phyloP scores from a whole-genome alignment of 495 filamentous ascomycete species.

The Friedmanniomyces simplex region DNA sequence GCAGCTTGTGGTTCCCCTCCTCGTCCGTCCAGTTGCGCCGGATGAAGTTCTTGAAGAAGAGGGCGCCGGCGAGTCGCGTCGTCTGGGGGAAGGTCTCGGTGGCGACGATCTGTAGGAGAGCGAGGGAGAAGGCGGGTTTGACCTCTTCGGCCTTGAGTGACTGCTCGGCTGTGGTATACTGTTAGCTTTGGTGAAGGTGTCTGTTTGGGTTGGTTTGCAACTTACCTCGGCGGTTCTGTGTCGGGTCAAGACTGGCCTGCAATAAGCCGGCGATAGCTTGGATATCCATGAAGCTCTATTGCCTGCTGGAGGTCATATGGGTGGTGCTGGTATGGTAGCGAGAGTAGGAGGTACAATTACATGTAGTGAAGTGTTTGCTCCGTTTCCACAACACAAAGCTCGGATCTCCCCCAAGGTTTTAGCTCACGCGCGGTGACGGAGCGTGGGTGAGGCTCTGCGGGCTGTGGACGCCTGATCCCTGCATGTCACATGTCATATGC shows the following conservation, averaged over 20 bases:
- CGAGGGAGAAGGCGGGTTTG: constrained; percentile 76
- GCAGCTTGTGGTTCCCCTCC: constrained; percentile 81
- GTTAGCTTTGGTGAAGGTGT: not conserved
- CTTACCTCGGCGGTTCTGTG: constrained; percentile 78
- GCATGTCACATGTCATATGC: no score
- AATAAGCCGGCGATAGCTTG: constrained; percentile 66
- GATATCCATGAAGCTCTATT: constrained; percentile 61
- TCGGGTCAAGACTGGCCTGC: constrained; percentile 74
- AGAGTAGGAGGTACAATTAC: no score
- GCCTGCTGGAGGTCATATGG: not conserved
- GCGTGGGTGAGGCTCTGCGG: not conserved
- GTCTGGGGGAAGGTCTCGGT: constrained; percentile 55
- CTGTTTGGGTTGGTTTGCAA: not conserved
- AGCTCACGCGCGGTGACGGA: not conserved
- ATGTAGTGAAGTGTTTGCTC: constrained; percentile 1
- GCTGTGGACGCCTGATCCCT: not conserved
- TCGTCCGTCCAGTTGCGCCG: constrained; percentile 72
- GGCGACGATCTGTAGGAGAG: constrained; percentile 79
- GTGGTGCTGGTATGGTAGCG: not conserved
- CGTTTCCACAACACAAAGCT: not conserved
- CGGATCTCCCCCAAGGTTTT: not conserved
- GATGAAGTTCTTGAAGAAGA: constrained; percentile 98
- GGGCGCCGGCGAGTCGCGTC: constrained; percentile 76
- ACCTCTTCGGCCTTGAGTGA: constrained; percentile 60
- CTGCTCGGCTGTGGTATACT: constrained; percentile 55